These are phyloP conservation scores for Fraxinus angustifolia DNA, from an alignment of 305 asterid genomes.

Conservation along the genomic window DNA sequence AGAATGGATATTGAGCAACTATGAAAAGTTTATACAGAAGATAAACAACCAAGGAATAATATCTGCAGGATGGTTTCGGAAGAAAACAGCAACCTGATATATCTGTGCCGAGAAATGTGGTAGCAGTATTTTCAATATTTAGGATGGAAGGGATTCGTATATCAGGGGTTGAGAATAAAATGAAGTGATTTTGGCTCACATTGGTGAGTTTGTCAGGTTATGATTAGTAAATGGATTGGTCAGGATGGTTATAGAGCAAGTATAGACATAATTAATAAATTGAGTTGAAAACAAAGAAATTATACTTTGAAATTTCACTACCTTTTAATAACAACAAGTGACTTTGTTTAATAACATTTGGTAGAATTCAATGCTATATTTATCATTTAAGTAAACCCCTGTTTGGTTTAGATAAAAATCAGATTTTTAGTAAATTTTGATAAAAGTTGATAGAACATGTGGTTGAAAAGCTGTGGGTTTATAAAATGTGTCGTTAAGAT, in stretches of 20 bases:
- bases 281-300: neutral
- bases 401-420: neutral
- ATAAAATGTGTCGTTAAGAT: too few relatives aligned
- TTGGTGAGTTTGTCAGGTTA: neutral
- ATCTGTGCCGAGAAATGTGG: neutral
- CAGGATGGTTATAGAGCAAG: neutral
- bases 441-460: too few relatives aligned
- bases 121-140: neutral
- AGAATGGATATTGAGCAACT: neutral
- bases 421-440: too few relatives aligned
- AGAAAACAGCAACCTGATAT: neutral
- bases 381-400: neutral
- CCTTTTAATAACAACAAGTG: neutral
- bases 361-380: neutral
- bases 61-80: neutral
- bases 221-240: neutral
- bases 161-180: neutral
- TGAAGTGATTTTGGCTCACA: neutral
- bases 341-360: neutral
- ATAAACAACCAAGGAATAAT: neutral
- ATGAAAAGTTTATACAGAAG: neutral
- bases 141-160: neutral
- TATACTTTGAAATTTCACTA: neutral
- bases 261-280: neutral
- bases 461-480: too few relatives aligned